A percentile compares a stretch with the other conserved stretches of the same genome.
phyloP scores from a whole-genome alignment of 2,329 filamentous ascomycete genomes.

The Clarireedia homoeocarpa region DNA sequence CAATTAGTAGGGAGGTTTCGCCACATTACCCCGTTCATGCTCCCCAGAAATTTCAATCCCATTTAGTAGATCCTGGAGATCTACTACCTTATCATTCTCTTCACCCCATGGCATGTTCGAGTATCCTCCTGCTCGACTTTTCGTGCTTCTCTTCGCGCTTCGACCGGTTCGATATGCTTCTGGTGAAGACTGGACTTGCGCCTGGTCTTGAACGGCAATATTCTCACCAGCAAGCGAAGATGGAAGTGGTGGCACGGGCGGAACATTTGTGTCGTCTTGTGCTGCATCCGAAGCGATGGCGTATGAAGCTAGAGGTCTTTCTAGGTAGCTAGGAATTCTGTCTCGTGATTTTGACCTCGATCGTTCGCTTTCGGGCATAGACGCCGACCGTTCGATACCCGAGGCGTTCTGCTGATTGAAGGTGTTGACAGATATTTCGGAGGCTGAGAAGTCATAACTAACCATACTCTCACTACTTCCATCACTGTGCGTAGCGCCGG shows the following conservation, averaged over 20 bases:
- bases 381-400: constrained; percentile 21
- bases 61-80: constrained; percentile 27
- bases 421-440: constrained; percentile 54
- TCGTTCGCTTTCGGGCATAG: constrained; percentile 21
- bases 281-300: constrained; percentile 14
- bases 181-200: constrained; percentile 11
- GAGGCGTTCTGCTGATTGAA: constrained; percentile 13
- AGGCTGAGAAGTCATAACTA: constrained; percentile 61
- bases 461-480: constrained; percentile 61
- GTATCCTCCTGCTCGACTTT: constrained; percentile 14
- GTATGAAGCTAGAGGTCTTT: constrained; percentile 21
- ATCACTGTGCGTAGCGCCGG: constrained; percentile 39
- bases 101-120: constrained; percentile 21
- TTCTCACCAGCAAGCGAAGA: constrained; percentile 17
- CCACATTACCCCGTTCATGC: constrained; percentile 20
- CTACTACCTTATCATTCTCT: constrained; percentile 13
- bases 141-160: constrained; percentile 14
- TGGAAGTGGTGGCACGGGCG: constrained; percentile 28
- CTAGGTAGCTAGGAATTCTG: constrained; percentile 16
- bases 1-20: constrained; percentile 27
- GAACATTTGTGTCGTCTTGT: constrained; percentile 21
- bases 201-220: constrained; percentile 20
- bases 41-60: constrained; percentile 23
- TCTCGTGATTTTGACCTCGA: constrained; percentile 28
- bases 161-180: constrained; percentile 14